These are phyloP conservation scores for Chalciporus piperatoides DNA, from an alignment of 1,284 basidiomycete species.

Conservation along the genomic window DNA sequence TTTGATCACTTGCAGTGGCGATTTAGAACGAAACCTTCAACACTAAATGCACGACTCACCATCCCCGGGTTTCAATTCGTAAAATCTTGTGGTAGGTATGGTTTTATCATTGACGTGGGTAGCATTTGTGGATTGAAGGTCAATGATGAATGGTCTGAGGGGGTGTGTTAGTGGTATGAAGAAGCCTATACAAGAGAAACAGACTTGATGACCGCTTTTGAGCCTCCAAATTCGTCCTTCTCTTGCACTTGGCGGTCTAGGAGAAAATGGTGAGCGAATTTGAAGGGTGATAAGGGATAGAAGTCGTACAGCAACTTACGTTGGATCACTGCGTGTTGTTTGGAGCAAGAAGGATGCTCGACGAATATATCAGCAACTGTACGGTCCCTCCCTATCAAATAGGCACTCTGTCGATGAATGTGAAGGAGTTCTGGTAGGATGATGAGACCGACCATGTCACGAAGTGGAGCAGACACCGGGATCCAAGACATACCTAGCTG, in stretches of 20 bases:
- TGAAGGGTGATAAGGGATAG: neutral
- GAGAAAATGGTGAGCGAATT: slow-evolving; percentile 14
- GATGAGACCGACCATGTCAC: neutral
- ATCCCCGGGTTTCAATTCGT: slow-evolving; percentile 85
- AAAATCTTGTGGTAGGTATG: slow-evolving; percentile 86
- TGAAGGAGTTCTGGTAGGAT: slow-evolving; percentile 73
- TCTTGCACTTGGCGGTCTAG: slow-evolving; percentile 78
- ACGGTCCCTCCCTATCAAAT: slow-evolving; percentile 88
- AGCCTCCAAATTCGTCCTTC: slow-evolving; percentile 85
- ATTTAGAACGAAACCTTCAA: slow-evolving; percentile 4
- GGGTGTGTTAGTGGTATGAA: slow-evolving; percentile 8
- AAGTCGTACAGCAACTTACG: slow-evolving; percentile 45
- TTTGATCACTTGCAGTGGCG: slow-evolving; percentile 68
- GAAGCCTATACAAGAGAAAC: slow-evolving; percentile 28
- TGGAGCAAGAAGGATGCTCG: slow-evolving; percentile 96
- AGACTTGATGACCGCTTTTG: slow-evolving; percentile 77
- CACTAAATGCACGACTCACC: slow-evolving; percentile 47
- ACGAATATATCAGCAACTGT: slow-evolving; percentile 86
- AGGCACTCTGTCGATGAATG: slow-evolving; percentile 90
- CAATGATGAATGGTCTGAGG: slow-evolving; percentile 87
- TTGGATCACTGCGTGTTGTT: slow-evolving; percentile 97
- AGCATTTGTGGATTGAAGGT: slow-evolving; percentile 95
- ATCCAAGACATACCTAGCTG: slow-evolving; percentile 71
- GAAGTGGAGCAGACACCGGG: neutral
- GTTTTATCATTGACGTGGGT: slow-evolving; percentile 86